Evolutionary conservation across 768 basidiomycete species (phyloP), one percentile per base, ranked within the genome.

Genomic region (Agaricus sinodeliciosus): DNA sequence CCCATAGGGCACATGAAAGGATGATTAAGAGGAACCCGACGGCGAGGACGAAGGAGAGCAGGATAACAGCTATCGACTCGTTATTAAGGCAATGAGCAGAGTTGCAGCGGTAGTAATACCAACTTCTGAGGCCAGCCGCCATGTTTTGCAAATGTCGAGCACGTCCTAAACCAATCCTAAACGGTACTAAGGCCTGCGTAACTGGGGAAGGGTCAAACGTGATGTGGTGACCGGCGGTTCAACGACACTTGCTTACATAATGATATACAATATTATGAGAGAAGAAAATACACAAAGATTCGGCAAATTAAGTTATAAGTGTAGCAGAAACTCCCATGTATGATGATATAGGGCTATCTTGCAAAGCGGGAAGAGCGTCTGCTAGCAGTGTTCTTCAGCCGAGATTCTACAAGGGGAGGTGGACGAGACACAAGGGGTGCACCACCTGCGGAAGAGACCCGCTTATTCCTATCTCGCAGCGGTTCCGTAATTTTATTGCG

Each of bases 11-110:
- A 66, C 96, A 98, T 1, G 92, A 92, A 19, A 99, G 84, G 67
- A 99, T 99, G 63, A 98, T 90, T 64, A 98, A 81, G 54, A 99
- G 73, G 74, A 99, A 99, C n/a, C 96, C 96, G 13, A 95, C 80
- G 5, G 96, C 96, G 46, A 99, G 85, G 49, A 97, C 91, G 71
- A 99, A 97, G 1, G 96, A 94, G 43, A 99, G 84, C 49, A 97
- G 77, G 61, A 98, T 94, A 58, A 98, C 94, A 63, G 93, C 94
- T 97, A 65, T 44, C 45, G 28, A 39, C 34, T 15, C 43, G 18
- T n/a, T n/a, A 35, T 13, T 27, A 53, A 35, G 41, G 46, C 35
- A 41, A 42, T 40, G 40, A 39, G 31, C 16, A 26, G 27, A 7
- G 41, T 41, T 41, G 40, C 31, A 26, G 28, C 36, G 36, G 28